Percentiles rank a stretch among this genome's conserved stretches.
Conservation (phyloP, 345 rosid genomes). For the Cochlearia excelsa region DNA sequence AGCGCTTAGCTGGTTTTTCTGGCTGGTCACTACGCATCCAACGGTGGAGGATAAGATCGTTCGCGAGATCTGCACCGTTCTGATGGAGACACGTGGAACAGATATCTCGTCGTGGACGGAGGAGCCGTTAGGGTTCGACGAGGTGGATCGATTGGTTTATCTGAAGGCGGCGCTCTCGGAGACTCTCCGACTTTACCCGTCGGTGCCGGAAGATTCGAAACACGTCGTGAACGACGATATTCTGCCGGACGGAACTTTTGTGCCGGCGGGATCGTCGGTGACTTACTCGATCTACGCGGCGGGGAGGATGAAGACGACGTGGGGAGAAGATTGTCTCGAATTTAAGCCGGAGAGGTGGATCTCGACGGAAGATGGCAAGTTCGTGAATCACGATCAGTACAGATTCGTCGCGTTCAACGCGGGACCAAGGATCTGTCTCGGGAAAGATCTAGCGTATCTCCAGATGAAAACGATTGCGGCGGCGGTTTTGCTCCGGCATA, state of each 20-base stretch:
- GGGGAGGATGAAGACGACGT: conserved; percentile 76
- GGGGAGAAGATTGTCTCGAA: conserved; percentile 92
- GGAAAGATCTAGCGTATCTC: conserved; percentile 80
- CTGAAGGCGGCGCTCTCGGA: conserved; percentile 87
- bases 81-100: conserved; percentile 65
- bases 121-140: conserved; percentile 77
- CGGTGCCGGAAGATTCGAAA: conserved; percentile 92
- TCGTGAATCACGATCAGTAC: conserved; percentile 57
- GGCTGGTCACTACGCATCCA: conserved; percentile 66
- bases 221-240: conserved; percentile 74
- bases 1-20: conserved; percentile 91
- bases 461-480: conserved; percentile 92
- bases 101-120: conserved; percentile 59
- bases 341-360: conserved; percentile 87
- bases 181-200: conserved; percentile 88
- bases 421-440: conserved; percentile 83
- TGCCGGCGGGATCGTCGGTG: conserved; percentile 84
- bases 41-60: conserved; percentile 72
- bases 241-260: conserved; percentile 82
- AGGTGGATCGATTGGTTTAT: conserved; percentile 67
- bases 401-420: conserved; percentile 90
- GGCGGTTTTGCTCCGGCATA: conserved; percentile 67
- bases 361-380: conserved; percentile 53
- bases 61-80: conserved; percentile 55
- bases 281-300: conserved; percentile 84